A percentile compares a stretch with the other conserved stretches of the same genome.
These are phyloP conservation scores for Nicotiana rustica DNA, from an alignment of 305 asterid species.

Conservation along the genomic window DNA sequence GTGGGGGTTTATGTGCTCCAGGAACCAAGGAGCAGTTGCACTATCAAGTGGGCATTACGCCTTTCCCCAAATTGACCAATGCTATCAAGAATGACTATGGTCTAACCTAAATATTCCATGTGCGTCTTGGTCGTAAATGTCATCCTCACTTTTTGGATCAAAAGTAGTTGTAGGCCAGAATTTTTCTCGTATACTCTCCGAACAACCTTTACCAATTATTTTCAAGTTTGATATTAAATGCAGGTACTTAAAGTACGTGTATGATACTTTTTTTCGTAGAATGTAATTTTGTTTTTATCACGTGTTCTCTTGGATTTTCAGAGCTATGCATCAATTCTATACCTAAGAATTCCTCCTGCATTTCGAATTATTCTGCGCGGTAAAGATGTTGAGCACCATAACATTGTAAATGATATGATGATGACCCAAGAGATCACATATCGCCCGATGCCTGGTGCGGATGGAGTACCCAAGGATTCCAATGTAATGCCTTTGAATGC, in stretches of 20 bases:
- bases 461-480: slow-evolving; percentile 69
- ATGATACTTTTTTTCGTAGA: background rate
- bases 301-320: slow-evolving; percentile 50
- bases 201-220: slow-evolving; percentile 1
- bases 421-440: slow-evolving; percentile 87
- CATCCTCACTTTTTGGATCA: background rate
- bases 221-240: background rate
- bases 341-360: slow-evolving; percentile 81
- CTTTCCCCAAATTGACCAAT: slow-evolving; percentile 18
- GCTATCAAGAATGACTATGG: background rate
- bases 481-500: slow-evolving; percentile 56
- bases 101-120: slow-evolving; percentile 16
- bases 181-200: background rate
- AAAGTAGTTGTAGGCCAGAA: background rate
- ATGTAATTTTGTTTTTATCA: background rate
- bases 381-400: slow-evolving; percentile 92
- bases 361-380: slow-evolving; percentile 95
- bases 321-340: slow-evolving; percentile 96
- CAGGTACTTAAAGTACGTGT: background rate
- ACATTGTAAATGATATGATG: slow-evolving; percentile 98
- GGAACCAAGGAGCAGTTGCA: slow-evolving; percentile 30
- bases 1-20: background rate
- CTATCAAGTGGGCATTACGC: slow-evolving; percentile 12
- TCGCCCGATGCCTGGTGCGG: slow-evolving; percentile 88
- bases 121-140: background rate